A percentile compares a stretch with the other conserved stretches of the same genome.
Conservation (phyloP, 2,329 filamentous ascomycete species). For the Colletotrichum incanum region DNA sequence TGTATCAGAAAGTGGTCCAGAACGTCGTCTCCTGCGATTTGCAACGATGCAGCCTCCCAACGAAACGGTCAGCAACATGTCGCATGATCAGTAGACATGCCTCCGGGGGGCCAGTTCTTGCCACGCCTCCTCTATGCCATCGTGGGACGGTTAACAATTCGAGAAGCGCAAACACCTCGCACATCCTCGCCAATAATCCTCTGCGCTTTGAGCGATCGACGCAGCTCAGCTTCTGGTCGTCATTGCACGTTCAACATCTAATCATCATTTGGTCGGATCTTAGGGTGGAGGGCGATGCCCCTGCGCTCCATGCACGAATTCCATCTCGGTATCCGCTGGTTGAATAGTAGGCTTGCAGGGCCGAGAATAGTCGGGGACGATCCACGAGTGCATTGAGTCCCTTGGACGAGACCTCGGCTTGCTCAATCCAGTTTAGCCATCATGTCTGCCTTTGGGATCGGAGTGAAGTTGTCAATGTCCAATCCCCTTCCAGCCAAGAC, state of each 20-base stretch:
- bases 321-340: conserved; percentile 50
- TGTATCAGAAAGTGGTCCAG: conserved; percentile 68
- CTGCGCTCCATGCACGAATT: conserved; percentile 47
- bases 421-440: conserved; percentile 95
- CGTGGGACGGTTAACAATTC: conserved; percentile 15
- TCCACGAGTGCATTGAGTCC: conserved; percentile 46
- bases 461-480: conserved; percentile 94
- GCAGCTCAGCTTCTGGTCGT: conserved; percentile 37
- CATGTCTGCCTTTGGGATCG: conserved; percentile 95
- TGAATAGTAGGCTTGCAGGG: conserved; percentile 33
- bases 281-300: conserved; percentile 31
- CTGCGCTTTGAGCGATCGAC: conserved; percentile 45
- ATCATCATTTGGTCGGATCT: conserved; percentile 38
- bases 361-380: conserved; percentile 39
- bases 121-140: conserved; percentile 7
- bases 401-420: conserved; percentile 52
- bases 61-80: conserved; percentile 23
- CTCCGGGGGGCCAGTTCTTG: conserved; percentile 21
- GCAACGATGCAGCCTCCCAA: conserved; percentile 53
- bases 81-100: conserved; percentile 26
- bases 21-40: conserved; percentile 57
- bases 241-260: conserved; percentile 46
- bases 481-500: conserved; percentile 83
- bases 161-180: conserved; percentile 31
- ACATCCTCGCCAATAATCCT: conserved; percentile 45